Base-by-base conservation (phyloP, 306 rosid species). In the Senna tora region DNA sequence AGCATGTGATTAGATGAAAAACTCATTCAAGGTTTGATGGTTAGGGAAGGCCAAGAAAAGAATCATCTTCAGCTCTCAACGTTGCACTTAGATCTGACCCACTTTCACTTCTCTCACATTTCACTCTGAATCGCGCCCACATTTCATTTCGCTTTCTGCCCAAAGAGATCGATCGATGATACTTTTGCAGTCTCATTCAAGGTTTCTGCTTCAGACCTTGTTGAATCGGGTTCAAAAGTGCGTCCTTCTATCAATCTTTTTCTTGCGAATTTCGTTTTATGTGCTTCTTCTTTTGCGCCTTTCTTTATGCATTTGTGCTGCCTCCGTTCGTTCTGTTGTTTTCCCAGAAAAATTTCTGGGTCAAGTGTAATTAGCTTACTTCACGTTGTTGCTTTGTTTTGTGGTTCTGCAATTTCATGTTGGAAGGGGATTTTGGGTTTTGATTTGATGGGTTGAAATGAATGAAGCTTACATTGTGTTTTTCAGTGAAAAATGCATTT, bases 141-240 rank as follows among this genome's bases (percentile, higher is more conserved):
- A 25, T 65, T 16, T 43, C 13, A 65, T 65, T 65, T 7, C 14
- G 69, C 33, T 43, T 36, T 10, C 20, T 17, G 10, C 39, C 36
- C 1, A 14, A 7, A 19, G 71, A 43, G 75, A 83, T 75, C 83
- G 54, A 94, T 91, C 83, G 54, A 94, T 91, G 99, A 86, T 94
- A 56, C 91, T 94, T 16, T 71, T 94, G 79, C 99, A 89, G 83
- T 87, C 99, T 50, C 96, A 94, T 62, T 94, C 99, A 3, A 86
- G 96, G 82, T 94, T 94, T 79, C 82, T 94, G 71, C 96, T 86
- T 19, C 96, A 94, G 77, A 89, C 95, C 69, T 53, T 94, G 77
- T 38, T 78, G 25, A 94, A 82, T 89, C 96, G 96, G 57, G 75
- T 87, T 72, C 95, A 87, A 14, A 85, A 87, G 98, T 93, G 33